These are phyloP conservation scores for Chytridium lagenaria DNA, from an alignment of 371 early-diverging fungal species.

Conservation along the genomic window DNA sequence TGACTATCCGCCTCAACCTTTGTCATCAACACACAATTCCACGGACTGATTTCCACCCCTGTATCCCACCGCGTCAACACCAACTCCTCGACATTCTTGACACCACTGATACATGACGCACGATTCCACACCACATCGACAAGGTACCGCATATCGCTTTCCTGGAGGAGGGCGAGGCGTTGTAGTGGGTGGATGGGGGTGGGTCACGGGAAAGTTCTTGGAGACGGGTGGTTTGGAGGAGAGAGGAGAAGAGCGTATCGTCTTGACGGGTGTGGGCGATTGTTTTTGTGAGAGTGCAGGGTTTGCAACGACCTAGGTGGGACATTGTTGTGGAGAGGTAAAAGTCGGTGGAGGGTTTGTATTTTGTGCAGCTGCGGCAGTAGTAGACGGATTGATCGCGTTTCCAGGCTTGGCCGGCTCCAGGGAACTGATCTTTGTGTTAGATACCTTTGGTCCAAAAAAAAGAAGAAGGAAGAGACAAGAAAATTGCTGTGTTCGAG, in stretches of 20 bases:
- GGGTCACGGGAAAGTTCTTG: constrained; percentile 43
- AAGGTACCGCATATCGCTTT: constrained; percentile 57
- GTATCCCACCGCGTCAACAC: constrained; percentile 56
- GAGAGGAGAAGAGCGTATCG: constrained; percentile 52
- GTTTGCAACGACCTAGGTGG: constrained; percentile 56
- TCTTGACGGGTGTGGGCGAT: constrained; percentile 50
- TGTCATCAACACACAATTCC: constrained; percentile 61
- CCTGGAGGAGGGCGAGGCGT: constrained; percentile 56
- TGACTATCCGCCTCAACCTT: constrained; percentile 56
- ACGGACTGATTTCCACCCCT: constrained; percentile 48
- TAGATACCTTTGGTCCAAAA: neutral
- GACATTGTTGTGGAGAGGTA: constrained; percentile 57
- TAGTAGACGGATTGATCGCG: constrained; percentile 54
- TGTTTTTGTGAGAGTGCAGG: constrained; percentile 51
- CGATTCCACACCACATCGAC: constrained; percentile 59
- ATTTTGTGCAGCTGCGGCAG: constrained; percentile 55
- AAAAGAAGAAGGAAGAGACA: neutral
- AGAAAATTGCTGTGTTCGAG: no score
- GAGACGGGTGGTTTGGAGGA: constrained; percentile 45
- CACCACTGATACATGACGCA: constrained; percentile 49
- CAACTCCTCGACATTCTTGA: constrained; percentile 44
- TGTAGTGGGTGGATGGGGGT: constrained; percentile 39
- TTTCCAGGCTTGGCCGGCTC: constrained; percentile 49
- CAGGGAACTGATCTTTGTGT: constrained; percentile 37
- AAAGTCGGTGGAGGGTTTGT: constrained; percentile 58